Base-by-base conservation (phyloP, 495 filamentous ascomycete species). In the Tuber umbilicatum region DNA sequence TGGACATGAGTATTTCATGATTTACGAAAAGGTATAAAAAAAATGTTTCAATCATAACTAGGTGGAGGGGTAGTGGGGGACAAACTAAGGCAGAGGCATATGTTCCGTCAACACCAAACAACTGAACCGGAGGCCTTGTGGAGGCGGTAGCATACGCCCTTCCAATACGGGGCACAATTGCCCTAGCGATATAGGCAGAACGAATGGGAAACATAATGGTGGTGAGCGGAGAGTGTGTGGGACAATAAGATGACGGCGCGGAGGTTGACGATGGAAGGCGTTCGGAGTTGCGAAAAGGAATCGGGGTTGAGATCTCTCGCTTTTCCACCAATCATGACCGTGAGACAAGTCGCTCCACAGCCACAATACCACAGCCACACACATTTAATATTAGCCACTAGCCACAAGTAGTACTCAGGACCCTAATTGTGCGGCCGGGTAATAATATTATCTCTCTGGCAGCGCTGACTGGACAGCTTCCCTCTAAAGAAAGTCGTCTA, bases 11-110 rank as follows among this genome's bases (percentile, higher is more conserved):
- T 6, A n/a, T 21, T 39, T 9, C 31, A 41, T 23, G 38, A 75
- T 39, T 75, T 37, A 23, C 10, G 31, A 64, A n/a, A 47, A 64
- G 73, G 27, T 27, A 27, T 16, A 38, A n/a, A 60, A 70, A 64
- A 60, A 70, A 64, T 23, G 27, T 21, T 35, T 64, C 27, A 14
- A 35, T 35, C 74, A 42, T 35, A 37, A 10, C 5, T 68, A 60
- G 35, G 31, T 50, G 39, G 64, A 9, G 67, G 41, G 38, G 50
- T 12, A 31, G n/a, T 19, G 45, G 70, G 74, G 77, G 74, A 85
- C 90, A 84, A 93, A 99, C 95, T 90, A 99, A 87, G 87, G 95
- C 95, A 87, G 90, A 92, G 82, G 95, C 96, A 87, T 99, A 99
- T 83, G 94, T 98, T 81, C 95, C 95, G 85, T 97, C 95, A 85